phyloP scores from a whole-genome alignment of 306 rosid species.

The Fragaria iinumae region DNA sequence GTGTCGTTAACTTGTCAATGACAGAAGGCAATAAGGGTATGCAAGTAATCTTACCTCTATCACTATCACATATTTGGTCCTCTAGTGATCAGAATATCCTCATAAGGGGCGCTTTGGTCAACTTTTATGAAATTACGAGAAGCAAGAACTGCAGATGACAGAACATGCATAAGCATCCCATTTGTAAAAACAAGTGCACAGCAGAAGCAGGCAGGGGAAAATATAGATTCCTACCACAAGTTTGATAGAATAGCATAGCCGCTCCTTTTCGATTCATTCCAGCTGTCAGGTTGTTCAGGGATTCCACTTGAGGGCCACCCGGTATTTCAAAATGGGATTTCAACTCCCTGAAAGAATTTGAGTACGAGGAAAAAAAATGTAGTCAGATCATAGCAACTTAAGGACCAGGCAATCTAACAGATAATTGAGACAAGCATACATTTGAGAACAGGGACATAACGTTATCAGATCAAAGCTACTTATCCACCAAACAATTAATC shows the following conservation, averaged over 20 bases:
- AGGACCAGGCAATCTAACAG: constrained; percentile 3
- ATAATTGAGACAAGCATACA: background rate
- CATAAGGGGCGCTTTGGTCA: constrained; percentile 51
- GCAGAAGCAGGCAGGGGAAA: background rate
- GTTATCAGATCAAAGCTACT: background rate
- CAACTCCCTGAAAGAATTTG: constrained; percentile 57
- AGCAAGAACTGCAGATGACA: constrained; percentile 52
- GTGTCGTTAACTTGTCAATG: background rate
- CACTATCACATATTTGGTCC: constrained; percentile 48
- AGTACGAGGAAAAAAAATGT: constrained; percentile 11
- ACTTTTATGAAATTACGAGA: constrained; percentile 54
- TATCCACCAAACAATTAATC: constrained; percentile 1
- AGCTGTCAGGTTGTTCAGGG: constrained; percentile 45
- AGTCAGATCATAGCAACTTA: background rate
- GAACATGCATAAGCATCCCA: background rate
- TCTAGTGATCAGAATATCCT: constrained; percentile 63
- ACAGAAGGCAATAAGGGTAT: background rate
- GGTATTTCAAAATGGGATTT: constrained; percentile 66
- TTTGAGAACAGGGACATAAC: constrained; percentile 16
- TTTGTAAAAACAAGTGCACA: background rate
- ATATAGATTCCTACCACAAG: constrained; percentile 48
- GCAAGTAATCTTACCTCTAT: constrained; percentile 23
- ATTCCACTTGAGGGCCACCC: constrained; percentile 67
- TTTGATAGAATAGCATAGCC: constrained; percentile 69
- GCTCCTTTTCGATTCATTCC: constrained; percentile 71